Evolutionary conservation across 1,139 yeast species (phyloP).

Genomic region (Pichia kudriavzevii): DNA sequence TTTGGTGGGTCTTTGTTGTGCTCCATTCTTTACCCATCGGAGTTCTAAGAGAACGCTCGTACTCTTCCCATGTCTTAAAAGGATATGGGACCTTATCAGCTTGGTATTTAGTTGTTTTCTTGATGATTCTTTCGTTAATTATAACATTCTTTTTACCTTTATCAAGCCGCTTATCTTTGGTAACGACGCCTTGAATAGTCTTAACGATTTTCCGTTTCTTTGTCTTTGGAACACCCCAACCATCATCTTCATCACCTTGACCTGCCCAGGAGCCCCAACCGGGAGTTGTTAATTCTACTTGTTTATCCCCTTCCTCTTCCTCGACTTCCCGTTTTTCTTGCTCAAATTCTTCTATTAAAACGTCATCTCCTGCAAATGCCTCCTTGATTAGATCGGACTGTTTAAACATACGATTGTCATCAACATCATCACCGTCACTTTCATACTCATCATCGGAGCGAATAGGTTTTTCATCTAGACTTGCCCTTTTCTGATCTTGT

Average conservation of each 20-base stretch:
- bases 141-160: constrained; percentile 72
- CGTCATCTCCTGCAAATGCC: constrained; percentile 97
- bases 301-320: constrained; percentile 80
- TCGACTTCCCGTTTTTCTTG: constrained; percentile 57
- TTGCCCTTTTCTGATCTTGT: no score
- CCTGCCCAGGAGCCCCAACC: constrained; percentile 95
- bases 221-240: constrained; percentile 32
- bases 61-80: constrained; percentile 86
- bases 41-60: constrained; percentile 87
- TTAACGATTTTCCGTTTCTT: constrained; percentile 59
- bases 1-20: constrained; percentile 78
- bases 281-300: constrained; percentile 77
- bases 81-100: constrained; percentile 90
- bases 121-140: constrained; percentile 79
- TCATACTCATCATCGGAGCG: constrained; percentile 30
- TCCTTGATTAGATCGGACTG: constrained; percentile 75
- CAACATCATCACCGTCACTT: constrained; percentile 31
- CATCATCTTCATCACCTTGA: constrained; percentile 33
- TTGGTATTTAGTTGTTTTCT: constrained; percentile 77
- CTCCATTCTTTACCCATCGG: constrained; percentile 99
- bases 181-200: constrained; percentile 66
- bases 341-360: constrained; percentile 64
- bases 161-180: constrained; percentile 68
- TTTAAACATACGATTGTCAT: constrained; percentile 45
- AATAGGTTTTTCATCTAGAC: no score